Base-by-base conservation (phyloP, 352 stramenopile genomes). In the Phytopythium oedochilum region DNA sequence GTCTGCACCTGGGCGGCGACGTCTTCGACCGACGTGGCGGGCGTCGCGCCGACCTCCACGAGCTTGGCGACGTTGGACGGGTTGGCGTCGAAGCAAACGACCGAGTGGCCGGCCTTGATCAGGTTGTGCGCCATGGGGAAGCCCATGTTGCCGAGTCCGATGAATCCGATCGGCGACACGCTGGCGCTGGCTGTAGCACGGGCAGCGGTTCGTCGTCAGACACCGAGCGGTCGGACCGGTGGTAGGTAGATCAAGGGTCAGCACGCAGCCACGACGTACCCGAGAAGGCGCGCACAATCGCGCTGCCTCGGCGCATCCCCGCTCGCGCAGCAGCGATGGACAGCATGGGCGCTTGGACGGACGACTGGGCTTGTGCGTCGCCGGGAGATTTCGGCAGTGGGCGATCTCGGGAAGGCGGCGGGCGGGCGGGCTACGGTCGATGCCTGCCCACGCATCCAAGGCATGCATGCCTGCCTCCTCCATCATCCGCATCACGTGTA, bases 81-180 rank as follows among this genome's bases (percentile, higher is more conserved):
- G 44, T 76, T 74, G 31, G 61, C 55, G 51, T 94, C 83, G 50
- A 86, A 93, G 54, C 79, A 88, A 31, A 93, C 57, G 23, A 82
- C 57, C 26, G 82, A 61, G 32, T 72, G 61, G 23, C 68, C 79
- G 15, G 71, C 85, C 52, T 89, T 80, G 28, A 97, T 54, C 34
- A 96, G 60, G 68, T 97, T 97, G 53, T 79, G 67, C 34, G 83
- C 82, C 92, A 98, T 97, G 14, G 84, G 88, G 43, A 86, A 67
- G 0, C 90, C 91, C 89, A 98, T 98, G 62, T 97, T 96, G 25
- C 92, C 92, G 12, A 98, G 70, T 7, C 92, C 90, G 28, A 98
- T 80, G 68, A 97, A 97, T 22, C 87, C 90, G 20, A 97, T 57
- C 12, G 45, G 46, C 23, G 57, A 35, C 14, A 44, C 49, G 23